Base-by-base conservation (phyloP, 495 filamentous ascomycete species). In the Penicillium nucicola region DNA sequence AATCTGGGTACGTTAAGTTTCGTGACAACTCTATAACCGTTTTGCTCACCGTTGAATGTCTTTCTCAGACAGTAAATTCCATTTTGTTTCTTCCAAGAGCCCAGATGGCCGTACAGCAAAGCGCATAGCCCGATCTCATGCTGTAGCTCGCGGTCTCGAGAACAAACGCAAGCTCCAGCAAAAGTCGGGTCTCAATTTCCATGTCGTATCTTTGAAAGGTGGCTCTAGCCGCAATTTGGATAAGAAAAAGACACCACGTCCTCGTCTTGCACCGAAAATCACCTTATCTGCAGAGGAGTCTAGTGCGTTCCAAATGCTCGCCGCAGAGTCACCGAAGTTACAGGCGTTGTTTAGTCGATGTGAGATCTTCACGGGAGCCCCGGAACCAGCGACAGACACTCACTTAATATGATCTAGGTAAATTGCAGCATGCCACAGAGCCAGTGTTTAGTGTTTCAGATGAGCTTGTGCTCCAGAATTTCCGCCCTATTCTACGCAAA, bases 361-460 rank as follows among this genome's bases (percentile, higher is more conserved):
- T 72, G 61, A 65, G 69, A 8, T 35, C n/a, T 9, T 57, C 17
- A 9, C 10, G 20, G 23, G 18, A 12, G 15, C 14, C 32, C 23
- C 18, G 8, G 31, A 1, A 39, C 8, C 8, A 1, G 14, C 15
- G 6, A 1, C 4, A n/a, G 31, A 49, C 3, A 13, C 25, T 49
- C 1, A 49, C 12, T 42, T 15, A 3, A 48, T 13, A 47, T 28
- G 39, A 28, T 38, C 17, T 11, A 64, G 54, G 58, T 15, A 55
- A 22, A 10, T 17, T 51, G 20, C 53, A 43, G 15, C 46, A 60
- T 22, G 49, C 60, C 30, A 25, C 48, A 6, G 59, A 72, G 53
- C 69, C 69, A 22, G 46, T 70, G 9, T 59, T 74, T 14, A 72
- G 64, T 42, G 34, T 71, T 42, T 32, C 45, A 25, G 66, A 71